phyloP scores from a whole-genome alignment of 139 green algal species.

The Closterium sp. region DNA sequence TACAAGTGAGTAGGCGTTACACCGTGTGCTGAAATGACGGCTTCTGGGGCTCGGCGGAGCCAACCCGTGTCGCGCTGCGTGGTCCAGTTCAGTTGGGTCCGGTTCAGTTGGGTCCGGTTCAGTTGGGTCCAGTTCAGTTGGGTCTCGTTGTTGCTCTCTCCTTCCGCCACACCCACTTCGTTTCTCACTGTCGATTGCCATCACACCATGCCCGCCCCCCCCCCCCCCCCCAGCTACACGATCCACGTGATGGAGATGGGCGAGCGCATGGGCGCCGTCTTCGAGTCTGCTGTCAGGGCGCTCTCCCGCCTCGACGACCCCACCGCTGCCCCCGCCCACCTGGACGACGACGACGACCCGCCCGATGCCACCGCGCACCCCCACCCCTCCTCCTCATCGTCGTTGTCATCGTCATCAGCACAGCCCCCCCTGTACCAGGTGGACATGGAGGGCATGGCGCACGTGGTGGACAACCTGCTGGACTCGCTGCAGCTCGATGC shows the following conservation, averaged over 20 bases:
- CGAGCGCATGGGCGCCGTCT: constrained; percentile 31
- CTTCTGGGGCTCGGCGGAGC: background rate
- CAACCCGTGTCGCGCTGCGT: background rate
- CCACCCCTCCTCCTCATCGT: background rate
- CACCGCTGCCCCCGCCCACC: background rate
- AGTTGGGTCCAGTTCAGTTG: background rate
- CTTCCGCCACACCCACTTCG: too few relatives aligned
- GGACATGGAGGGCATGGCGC: constrained; percentile 63
- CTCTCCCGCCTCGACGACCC: constrained; percentile 63
- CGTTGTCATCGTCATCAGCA: background rate
- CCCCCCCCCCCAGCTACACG: constrained; percentile 41
- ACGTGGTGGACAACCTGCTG: constrained; percentile 66
- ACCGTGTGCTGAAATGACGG: background rate
- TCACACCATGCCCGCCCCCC: too few relatives aligned
- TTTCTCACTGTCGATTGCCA: too few relatives aligned
- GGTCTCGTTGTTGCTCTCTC: background rate
- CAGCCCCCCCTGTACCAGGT: constrained; percentile 57
- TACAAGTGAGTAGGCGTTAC: constrained; percentile 55
- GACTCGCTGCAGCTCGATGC: constrained; percentile 54
- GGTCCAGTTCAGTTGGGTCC: background rate
- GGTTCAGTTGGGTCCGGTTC: background rate
- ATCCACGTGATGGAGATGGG: constrained; percentile 57
- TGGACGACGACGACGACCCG: background rate
- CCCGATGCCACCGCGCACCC: background rate
- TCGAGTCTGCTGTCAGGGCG: constrained; percentile 56